A percentile compares a stretch with the other conserved stretches of the same genome.
Conservation (phyloP, 2,329 filamentous ascomycete species). For the Pseudogymnoascus sp. region DNA sequence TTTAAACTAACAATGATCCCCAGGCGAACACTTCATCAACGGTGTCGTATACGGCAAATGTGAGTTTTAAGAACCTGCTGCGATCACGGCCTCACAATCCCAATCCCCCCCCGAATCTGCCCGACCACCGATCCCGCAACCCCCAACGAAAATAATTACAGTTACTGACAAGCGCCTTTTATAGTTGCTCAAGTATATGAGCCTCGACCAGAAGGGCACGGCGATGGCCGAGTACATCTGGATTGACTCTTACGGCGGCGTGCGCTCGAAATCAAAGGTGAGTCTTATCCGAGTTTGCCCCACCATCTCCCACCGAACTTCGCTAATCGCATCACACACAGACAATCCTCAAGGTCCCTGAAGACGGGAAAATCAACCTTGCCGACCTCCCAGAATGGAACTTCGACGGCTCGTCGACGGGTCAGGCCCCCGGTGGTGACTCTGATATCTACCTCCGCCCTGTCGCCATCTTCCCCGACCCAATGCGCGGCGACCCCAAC, state of each 20-base stretch:
- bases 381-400: slow-evolving; percentile 72
- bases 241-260: slow-evolving; percentile 76
- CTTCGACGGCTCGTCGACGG: slow-evolving; percentile 84
- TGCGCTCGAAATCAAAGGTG: slow-evolving; percentile 95
- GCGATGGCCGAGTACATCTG: slow-evolving; percentile 96
- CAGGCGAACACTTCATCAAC: slow-evolving; percentile 20
- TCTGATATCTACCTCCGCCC: slow-evolving; percentile 96
- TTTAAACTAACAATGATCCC: slow-evolving; percentile 22
- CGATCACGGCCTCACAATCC: slow-evolving; percentile 10
- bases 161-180: slow-evolving; percentile 5
- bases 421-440: slow-evolving; percentile 88
- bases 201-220: slow-evolving; percentile 78
- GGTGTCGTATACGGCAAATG: slow-evolving; percentile 34
- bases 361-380: slow-evolving; percentile 34
- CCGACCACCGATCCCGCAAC: background rate
- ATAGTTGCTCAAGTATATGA: slow-evolving; percentile 87
- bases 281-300: slow-evolving; percentile 21
- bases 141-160: background rate
- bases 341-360: slow-evolving; percentile 56
- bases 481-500: slow-evolving; percentile 84
- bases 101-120: background rate
- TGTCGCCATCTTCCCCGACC: slow-evolving; percentile 81
- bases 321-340: slow-evolving; percentile 27
- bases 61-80: slow-evolving; percentile 24
- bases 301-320: slow-evolving; percentile 5